These are phyloP conservation scores for Lactuca sativa DNA, from an alignment of 129 eudicot genomes.

Conservation along the genomic window DNA sequence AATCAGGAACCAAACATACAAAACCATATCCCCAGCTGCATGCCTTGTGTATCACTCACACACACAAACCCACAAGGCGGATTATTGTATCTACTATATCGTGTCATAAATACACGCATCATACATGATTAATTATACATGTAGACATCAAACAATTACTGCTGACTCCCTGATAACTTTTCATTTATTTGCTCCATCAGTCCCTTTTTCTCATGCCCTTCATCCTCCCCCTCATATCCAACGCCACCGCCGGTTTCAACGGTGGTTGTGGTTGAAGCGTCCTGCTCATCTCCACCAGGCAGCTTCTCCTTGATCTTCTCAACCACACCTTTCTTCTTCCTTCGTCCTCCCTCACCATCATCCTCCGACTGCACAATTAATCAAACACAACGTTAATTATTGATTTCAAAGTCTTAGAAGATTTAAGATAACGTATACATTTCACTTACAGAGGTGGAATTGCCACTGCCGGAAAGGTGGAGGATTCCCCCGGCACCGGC, in stretches of 20 bases:
- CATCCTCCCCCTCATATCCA: constrained; percentile 37
- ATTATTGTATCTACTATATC: not conserved
- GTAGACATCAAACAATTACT: not conserved
- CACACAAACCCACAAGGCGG: no score
- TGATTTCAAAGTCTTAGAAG: not conserved
- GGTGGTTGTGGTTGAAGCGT: not conserved
- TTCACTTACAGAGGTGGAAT: constrained; percentile 60
- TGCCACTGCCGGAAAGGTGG: constrained; percentile 56
- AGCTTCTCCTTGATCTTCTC: constrained; percentile 69
- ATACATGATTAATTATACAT: no score
- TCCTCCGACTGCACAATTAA: constrained; percentile 55
- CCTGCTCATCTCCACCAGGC: constrained; percentile 31
- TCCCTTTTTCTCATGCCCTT: constrained; percentile 58
- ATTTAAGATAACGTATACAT: not conserved
- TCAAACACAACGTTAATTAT: not conserved
- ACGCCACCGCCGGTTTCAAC: constrained; percentile 14
- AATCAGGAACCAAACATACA: no score
- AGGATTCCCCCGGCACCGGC: constrained; percentile 31
- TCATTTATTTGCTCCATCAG: constrained; percentile 67
- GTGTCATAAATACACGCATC: no score
- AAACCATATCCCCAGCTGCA: no score
- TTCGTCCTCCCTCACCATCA: constrained; percentile 65
- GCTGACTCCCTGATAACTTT: constrained; percentile 55
- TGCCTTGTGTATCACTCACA: no score
- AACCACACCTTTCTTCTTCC: constrained; percentile 65